Evolutionary conservation across 371 early-diverging fungal species (phyloP), one percentile per base, ranked within the genome.

Genomic region (Funneliformis caledonium): DNA sequence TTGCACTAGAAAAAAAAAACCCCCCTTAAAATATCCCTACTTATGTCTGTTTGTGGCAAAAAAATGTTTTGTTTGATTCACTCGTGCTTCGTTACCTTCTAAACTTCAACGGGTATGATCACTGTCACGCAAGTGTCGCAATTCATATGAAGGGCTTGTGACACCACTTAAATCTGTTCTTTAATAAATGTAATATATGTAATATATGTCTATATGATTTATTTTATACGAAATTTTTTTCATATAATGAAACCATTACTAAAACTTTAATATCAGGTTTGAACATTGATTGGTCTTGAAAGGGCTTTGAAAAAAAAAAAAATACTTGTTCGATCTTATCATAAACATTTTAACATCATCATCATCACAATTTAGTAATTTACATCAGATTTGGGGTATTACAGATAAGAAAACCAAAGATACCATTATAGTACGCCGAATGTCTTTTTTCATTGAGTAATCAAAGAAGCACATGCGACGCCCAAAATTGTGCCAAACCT

Each of bases 31-130:
- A 14, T 22, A 72, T 6, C 22, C 72, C 45, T 72, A 22, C 72
- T 72, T 26, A 72, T 47, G 72, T 47, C 56, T 56, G 56, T 56
- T 47, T 72, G 72, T 72, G 72, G 72, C 72, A 72, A 72, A 72
- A 72, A 31, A 33, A 37, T 37, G 19, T 45, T 72, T 72, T 72
- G 48, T 72, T 72, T 72, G 72, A 48, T 72, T 72, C 14, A 50
- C 72, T 50, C 72, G 72, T 72, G 72, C 14, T 72, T 16, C 72
- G 72, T 72, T 72, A 45, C 72, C 47, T 72, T 72, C 19, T 72
- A 14, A 26, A n/a, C 72, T 42, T 45, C 12, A 72, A 47, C 22
- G 31, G 72, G 45, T 26, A 72, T 26, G 43, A 42, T 42, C 43
- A 22, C 31, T 26, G 50, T 72, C 50, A 11, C n/a, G 43, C 72